phyloP scores from a whole-genome alignment of 495 filamentous ascomycete species.

The Xylaria flabelliformis region DNA sequence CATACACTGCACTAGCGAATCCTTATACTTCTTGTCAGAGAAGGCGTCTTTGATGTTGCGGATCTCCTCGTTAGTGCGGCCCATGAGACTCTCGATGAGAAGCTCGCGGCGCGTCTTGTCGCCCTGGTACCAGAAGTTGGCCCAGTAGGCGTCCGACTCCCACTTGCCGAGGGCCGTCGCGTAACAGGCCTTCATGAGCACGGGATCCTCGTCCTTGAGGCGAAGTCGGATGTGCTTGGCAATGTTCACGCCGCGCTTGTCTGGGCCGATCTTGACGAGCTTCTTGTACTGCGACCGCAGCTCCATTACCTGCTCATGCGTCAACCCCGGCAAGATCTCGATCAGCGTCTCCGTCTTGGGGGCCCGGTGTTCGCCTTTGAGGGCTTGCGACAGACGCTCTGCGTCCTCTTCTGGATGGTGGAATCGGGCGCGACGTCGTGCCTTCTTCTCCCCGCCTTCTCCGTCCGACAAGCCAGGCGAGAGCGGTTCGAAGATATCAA shows the following conservation, averaged over 20 bases:
- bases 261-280: conserved; percentile 72
- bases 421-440: conserved; percentile 64
- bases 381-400: conserved; percentile 71
- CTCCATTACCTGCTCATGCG: conserved; percentile 83
- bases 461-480: conserved; percentile 53
- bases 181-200: conserved; percentile 87
- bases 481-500: conserved; percentile 46
- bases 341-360: conserved; percentile 74
- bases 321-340: conserved; percentile 81
- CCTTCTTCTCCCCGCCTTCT: conserved; percentile 43
- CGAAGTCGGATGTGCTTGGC: conserved; percentile 93
- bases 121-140: conserved; percentile 97
- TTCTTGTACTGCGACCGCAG: conserved; percentile 89
- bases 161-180: conserved; percentile 88
- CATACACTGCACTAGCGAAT: conserved; percentile 85
- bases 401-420: conserved; percentile 86
- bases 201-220: conserved; percentile 66
- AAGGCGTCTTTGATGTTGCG: conserved; percentile 92
- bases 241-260: conserved; percentile 87
- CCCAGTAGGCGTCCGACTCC: conserved; percentile 97
- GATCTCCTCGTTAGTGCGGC: conserved; percentile 84
- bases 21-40: conserved; percentile 87
- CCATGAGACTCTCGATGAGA: conserved; percentile 91
- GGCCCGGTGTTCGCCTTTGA: conserved; percentile 69
- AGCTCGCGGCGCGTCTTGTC: conserved; percentile 83